phyloP scores from a whole-genome alignment of 495 filamentous ascomycete species.

The Neurospora intermedia region DNA sequence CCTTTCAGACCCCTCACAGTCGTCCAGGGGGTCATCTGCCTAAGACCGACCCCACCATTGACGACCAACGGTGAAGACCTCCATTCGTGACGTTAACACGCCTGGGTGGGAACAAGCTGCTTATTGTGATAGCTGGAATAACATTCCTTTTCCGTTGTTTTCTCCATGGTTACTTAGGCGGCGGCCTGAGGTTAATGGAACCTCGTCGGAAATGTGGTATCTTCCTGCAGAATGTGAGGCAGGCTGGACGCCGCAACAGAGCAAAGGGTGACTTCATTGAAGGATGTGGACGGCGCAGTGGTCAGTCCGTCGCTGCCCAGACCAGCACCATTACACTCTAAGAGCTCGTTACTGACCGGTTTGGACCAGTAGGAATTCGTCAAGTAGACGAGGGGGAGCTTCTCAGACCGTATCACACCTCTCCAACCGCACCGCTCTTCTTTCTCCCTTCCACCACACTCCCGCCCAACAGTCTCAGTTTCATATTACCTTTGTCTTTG shows the following conservation, averaged over 20 bases:
- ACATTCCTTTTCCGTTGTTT: not conserved
- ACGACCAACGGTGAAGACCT: slow-evolving; percentile 1
- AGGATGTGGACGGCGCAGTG: not conserved
- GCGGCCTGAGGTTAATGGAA: not conserved
- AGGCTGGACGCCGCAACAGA: not conserved
- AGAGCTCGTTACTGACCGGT: not conserved
- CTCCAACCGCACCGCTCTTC: not conserved
- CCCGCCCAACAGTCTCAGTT: not conserved
- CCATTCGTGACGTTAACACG: slow-evolving; percentile 8
- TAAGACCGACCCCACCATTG: slow-evolving; percentile 10
- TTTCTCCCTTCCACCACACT: not conserved
- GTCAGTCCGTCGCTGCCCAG: not conserved
- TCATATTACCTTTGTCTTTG: not conserved
- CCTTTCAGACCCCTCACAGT: not conserved
- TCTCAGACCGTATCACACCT: slow-evolving; percentile 3
- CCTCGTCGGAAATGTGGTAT: not conserved
- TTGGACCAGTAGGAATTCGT: not conserved
- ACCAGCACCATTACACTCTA: not conserved
- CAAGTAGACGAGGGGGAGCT: not conserved
- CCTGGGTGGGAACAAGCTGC: slow-evolving; percentile 1
- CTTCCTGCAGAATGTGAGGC: not conserved
- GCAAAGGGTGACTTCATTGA: slow-evolving; percentile 16
- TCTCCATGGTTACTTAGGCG: not conserved
- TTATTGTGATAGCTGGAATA: slow-evolving; percentile 10
- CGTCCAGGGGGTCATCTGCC: not conserved